Base-by-base conservation (phyloP, 495 filamentous ascomycete species). In the Endocarpon pusillum region DNA sequence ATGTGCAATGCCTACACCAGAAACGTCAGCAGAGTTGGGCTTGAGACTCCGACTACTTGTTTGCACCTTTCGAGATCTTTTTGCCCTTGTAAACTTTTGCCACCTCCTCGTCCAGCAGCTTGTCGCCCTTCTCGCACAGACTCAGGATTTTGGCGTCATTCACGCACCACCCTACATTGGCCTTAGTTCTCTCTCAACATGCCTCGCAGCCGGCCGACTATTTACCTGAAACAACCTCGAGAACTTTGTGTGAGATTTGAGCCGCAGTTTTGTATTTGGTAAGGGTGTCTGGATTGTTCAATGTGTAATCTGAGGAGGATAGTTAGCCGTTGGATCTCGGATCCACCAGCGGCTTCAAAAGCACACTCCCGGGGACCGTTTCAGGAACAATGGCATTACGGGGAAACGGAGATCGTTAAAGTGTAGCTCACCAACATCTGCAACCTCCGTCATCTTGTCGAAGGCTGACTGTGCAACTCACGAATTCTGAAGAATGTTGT, bases 191-290 rank as follows among this genome's bases (percentile, higher is more conserved):
- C 28, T 7, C 14, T 15, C 37, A 12, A 7, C 4, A 23, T 31
- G 12, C 5, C 27, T 21, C 29, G 25, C 26, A 16, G 20, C 7
- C 5, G 28, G n/a, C 14, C 5, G 21, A 33, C 18, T 30, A 52
- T 58, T 38, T 53, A 74, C 71, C 65, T 53, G 66, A 65, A 39
- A 97, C 86, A 40, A 78, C 75, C 39, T 85, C 81, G 25, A 97
- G 73, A 40, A 91, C 86, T 61, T 83, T 89, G 53, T 94, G 81
- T 23, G 89, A 89, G 59, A 97, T 96, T 46, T 73, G 66, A 32
- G 81, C 89, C 24, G 89, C 91, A 42, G 78, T 82, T 69, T 92
- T 96, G 67, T 97, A 97, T 66, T 96, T 97, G 54, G 91, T 94
- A 44, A 97, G 69, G 43, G 85, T 93, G 47, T 96, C 87, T 33